A percentile compares a stretch with the other conserved stretches of the same genome.
These are phyloP conservation scores for Cryoendolithus antarcticus DNA, from an alignment of 2,329 filamentous ascomycete species.

Conservation along the genomic window DNA sequence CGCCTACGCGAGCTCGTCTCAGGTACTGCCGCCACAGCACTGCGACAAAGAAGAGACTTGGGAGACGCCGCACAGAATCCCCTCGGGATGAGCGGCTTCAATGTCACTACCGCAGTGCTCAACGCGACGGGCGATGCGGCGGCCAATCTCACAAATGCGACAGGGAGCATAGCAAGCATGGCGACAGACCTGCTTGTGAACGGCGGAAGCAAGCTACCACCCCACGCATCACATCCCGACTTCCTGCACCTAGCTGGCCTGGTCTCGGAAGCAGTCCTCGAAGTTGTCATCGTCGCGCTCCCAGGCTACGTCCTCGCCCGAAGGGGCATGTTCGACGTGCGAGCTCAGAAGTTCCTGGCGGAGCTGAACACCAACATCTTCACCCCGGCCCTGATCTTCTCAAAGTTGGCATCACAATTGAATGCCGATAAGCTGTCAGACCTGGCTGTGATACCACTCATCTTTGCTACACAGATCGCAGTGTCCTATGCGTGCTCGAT, in stretches of 20 bases:
- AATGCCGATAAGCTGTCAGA: constrained; percentile 83
- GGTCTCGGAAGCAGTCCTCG: constrained; percentile 87
- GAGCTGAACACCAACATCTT: constrained; percentile 95
- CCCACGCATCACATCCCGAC: constrained; percentile 45
- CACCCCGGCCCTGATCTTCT: constrained; percentile 95
- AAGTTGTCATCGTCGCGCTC: constrained; percentile 88
- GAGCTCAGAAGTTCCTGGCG: constrained; percentile 91
- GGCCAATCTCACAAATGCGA: constrained; percentile 6
- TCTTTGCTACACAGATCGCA: constrained; percentile 77
- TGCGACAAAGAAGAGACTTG: constrained; percentile 20
- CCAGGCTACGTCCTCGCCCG: constrained; percentile 88
- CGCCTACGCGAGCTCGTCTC: constrained; percentile 18
- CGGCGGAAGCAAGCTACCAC: constrained; percentile 11
- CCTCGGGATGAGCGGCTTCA: constrained; percentile 18
- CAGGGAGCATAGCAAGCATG: constrained; percentile 4
- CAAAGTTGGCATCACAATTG: constrained; percentile 87
- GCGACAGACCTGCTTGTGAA: constrained; percentile 25
- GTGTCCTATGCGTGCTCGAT: constrained; percentile 73
- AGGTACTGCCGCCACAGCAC: constrained; percentile 22
- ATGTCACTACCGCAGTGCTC: constrained; percentile 16
- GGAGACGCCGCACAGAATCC: constrained; percentile 14
- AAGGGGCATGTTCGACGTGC: constrained; percentile 85
- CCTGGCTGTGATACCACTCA: constrained; percentile 85
- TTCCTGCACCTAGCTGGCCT: constrained; percentile 61
- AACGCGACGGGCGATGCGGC: background rate